phyloP scores from a whole-genome alignment of 306 rosid species.

The Cicer bijugum region DNA sequence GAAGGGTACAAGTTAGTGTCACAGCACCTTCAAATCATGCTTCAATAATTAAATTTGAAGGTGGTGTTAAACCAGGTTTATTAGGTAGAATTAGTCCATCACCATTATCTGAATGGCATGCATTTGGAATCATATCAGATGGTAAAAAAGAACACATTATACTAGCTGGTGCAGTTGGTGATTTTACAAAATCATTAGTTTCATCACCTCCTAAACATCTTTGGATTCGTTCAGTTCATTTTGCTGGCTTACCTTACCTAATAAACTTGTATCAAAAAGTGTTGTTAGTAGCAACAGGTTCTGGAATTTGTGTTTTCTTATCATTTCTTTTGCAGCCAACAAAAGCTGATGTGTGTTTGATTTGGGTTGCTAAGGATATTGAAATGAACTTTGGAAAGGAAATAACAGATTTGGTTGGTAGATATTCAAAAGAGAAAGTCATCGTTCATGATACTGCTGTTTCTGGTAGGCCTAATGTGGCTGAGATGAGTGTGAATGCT shows the following conservation, averaged over 20 bases:
- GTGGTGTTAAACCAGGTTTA: constrained; percentile 65
- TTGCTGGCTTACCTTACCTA: constrained; percentile 67
- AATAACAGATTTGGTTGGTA: constrained; percentile 51
- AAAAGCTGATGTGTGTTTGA: constrained; percentile 51
- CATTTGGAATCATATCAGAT: constrained; percentile 72
- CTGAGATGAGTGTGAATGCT: constrained; percentile 58
- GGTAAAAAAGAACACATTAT: constrained; percentile 63
- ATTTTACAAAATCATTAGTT: constrained; percentile 61
- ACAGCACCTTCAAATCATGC: constrained; percentile 65
- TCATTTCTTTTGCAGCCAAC: constrained; percentile 66
- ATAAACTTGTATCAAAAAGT: constrained; percentile 63
- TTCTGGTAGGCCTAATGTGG: constrained; percentile 68
- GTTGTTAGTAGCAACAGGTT: constrained; percentile 72
- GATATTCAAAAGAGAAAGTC: constrained; percentile 54
- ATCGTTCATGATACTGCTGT: constrained; percentile 68
- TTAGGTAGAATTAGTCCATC: constrained; percentile 69
- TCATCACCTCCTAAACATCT: constrained; percentile 60
- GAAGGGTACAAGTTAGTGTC: constrained; percentile 49
- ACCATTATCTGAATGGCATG: constrained; percentile 76
- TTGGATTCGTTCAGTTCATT: constrained; percentile 61
- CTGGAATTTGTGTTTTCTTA: constrained; percentile 74
- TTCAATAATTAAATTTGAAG: constrained; percentile 59
- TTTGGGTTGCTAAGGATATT: constrained; percentile 80
- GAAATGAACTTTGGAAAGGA: constrained; percentile 67
- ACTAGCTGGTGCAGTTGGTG: constrained; percentile 76